Conservation (phyloP, 2,329 filamentous ascomycete genomes). For the Penicillium sp. region DNA sequence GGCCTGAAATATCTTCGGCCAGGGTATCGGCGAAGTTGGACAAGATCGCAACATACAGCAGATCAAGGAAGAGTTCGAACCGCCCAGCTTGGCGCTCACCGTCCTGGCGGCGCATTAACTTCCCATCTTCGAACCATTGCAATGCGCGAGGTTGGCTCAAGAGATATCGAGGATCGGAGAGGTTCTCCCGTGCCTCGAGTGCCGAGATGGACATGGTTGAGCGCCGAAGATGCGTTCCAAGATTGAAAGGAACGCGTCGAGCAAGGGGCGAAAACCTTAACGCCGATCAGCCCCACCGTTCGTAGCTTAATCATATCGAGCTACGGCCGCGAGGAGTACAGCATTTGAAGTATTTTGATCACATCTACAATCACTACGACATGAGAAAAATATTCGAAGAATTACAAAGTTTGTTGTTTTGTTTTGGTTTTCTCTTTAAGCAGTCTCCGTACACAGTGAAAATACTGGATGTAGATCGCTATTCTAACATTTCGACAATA, state of each 20-base stretch:
- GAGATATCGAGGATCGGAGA: constrained; percentile 29
- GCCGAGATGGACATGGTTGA: neutral
- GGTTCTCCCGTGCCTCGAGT: constrained; percentile 1
- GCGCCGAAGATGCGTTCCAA: too few species aligned
- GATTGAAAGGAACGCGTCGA: constrained; percentile 1
- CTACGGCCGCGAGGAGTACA: too few species aligned
- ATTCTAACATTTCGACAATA: too few species aligned
- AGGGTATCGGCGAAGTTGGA: constrained; percentile 55
- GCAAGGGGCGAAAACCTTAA: neutral
- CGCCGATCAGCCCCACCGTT: constrained; percentile 7
- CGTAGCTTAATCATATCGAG: neutral
- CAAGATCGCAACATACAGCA: constrained; percentile 55
- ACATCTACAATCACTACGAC: too few species aligned
- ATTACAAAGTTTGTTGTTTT: too few species aligned
- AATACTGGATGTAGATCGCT: too few species aligned
- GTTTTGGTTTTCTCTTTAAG: too few species aligned
- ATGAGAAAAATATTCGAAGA: too few species aligned
- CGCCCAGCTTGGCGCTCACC: constrained; percentile 49
- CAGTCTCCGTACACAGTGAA: too few species aligned
- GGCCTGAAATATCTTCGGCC: constrained; percentile 48
- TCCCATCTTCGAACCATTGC: constrained; percentile 51
- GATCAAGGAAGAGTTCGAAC: constrained; percentile 55
- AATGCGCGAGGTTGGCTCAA: constrained; percentile 39
- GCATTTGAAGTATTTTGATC: too few species aligned
- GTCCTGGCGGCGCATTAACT: constrained; percentile 45